Conservation (phyloP, 2,329 filamentous ascomycete genomes). For the Aspergillus felis region DNA sequence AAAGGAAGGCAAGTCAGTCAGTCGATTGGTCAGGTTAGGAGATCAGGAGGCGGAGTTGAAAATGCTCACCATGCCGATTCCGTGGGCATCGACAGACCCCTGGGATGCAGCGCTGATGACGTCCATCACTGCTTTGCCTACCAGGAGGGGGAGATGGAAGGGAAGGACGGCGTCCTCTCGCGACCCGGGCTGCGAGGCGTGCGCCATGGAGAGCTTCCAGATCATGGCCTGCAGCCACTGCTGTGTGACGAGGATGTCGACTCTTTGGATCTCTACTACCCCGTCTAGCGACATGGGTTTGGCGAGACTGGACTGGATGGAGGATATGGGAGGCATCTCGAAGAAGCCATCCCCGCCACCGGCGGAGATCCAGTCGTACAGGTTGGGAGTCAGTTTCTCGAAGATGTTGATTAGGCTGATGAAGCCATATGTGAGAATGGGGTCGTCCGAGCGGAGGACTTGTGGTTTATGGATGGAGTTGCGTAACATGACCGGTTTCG, state of each 20-base stretch:
- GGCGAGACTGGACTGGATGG: slow-evolving; percentile 51
- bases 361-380: slow-evolving; percentile 38
- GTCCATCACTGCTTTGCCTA: slow-evolving; percentile 60
- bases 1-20: not conserved
- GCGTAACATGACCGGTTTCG: slow-evolving; percentile 66
- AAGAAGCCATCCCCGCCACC: slow-evolving; percentile 29
- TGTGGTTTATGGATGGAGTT: slow-evolving; percentile 63
- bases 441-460: slow-evolving; percentile 55
- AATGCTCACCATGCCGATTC: slow-evolving; percentile 64
- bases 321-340: slow-evolving; percentile 27
- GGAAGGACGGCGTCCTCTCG: slow-evolving; percentile 55
- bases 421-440: slow-evolving; percentile 38
- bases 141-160: slow-evolving; percentile 61
- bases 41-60: not conserved
- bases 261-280: slow-evolving; percentile 62
- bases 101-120: slow-evolving; percentile 72
- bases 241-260: slow-evolving; percentile 65
- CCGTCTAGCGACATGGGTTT: slow-evolving; percentile 54
- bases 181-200: slow-evolving; percentile 57
- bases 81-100: slow-evolving; percentile 70
- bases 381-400: slow-evolving; percentile 34
- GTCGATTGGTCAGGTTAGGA: not conserved
- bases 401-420: slow-evolving; percentile 39
- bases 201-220: slow-evolving; percentile 68
- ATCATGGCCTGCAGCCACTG: slow-evolving; percentile 69